Evolutionary conservation across 169 alveolate species (phyloP), one percentile per base, ranked within the genome.

Genomic region (Plasmodium yoelii): DNA sequence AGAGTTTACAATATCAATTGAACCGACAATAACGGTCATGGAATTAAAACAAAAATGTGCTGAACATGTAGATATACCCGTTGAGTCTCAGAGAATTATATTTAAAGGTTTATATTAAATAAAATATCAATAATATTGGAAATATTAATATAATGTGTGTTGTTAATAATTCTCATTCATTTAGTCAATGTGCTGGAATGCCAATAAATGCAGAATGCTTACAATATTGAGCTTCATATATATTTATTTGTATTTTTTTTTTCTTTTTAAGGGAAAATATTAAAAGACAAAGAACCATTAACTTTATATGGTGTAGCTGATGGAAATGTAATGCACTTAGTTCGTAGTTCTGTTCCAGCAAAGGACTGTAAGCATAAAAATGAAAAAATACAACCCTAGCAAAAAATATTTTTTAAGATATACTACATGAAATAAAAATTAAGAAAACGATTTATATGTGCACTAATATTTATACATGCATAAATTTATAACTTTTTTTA

Each of bases 251-350:
- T 75, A 61, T 22, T 42, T 63, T 67, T 13, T 87, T 51, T 26
- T 53, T 72, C 10, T 51, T 26, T 44, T 26, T 2, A 51, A 95
- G 98, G 98, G 18, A 88, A 97, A 70, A 96, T 96, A 24, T 89
- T 96, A 57, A 96, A 96, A 94, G 98, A 96, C 68, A 95, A 80
- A 34, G 98, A 96, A 61, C 64, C 87, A 39, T 72, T 96, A 59
- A 75, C 94, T 28, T 70, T 77, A 13, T 94, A 93, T 55, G 93
- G 90, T 51, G 96, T 95, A 59, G 96, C 94, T 57, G 96, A 93
- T 84, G 98, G 98, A 13, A 96, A 94, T 87, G 95, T 97, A 56
- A 94, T 96, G 90, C 98, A 96, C 75, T 72, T 96, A 88, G 98
- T 96, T 42, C 94, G 97, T 49, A 95, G 97, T 64, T 96, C 96